Evolutionary conservation across 768 basidiomycete species (phyloP).

Genomic region (Suillus bovinus): DNA sequence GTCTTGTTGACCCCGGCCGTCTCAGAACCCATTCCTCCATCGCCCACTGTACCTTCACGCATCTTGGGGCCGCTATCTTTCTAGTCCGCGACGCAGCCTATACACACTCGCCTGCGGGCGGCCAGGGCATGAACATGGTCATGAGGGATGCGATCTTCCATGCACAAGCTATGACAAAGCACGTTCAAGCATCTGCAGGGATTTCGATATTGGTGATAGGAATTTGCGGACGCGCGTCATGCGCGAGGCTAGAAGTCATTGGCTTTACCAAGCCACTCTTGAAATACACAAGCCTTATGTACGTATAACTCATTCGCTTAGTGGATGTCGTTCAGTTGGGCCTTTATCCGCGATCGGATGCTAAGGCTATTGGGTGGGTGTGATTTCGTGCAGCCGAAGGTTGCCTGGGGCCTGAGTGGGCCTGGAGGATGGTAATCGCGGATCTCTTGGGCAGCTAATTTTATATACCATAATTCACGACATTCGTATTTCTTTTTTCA

Average conservation of each 20-base stretch:
- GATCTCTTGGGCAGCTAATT: no score
- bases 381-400: no score
- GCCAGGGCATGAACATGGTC: conserved; percentile 62
- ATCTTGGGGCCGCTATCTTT: conserved; percentile 15
- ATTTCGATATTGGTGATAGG: no score
- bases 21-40: conserved; percentile 43
- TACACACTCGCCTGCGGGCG: conserved; percentile 54
- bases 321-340: no score
- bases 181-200: conserved; percentile 23
- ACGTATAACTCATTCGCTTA: conserved; percentile 17
- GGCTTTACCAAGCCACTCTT: conserved; percentile 38
- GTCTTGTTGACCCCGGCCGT: conserved; percentile 45
- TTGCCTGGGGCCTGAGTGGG: no score
- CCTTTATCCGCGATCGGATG: no score
- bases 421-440: no score
- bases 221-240: no score
- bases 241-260: conserved; percentile 33
- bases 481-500: no score
- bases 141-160: conserved; percentile 51
- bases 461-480: no score
- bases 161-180: conserved; percentile 40
- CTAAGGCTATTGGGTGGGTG: no score
- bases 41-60: conserved; percentile 37
- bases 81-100: conserved; percentile 47
- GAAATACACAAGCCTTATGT: conserved; percentile 22